phyloP scores from a whole-genome alignment of 139 green algal species.

The Chlorella sp. region DNA sequence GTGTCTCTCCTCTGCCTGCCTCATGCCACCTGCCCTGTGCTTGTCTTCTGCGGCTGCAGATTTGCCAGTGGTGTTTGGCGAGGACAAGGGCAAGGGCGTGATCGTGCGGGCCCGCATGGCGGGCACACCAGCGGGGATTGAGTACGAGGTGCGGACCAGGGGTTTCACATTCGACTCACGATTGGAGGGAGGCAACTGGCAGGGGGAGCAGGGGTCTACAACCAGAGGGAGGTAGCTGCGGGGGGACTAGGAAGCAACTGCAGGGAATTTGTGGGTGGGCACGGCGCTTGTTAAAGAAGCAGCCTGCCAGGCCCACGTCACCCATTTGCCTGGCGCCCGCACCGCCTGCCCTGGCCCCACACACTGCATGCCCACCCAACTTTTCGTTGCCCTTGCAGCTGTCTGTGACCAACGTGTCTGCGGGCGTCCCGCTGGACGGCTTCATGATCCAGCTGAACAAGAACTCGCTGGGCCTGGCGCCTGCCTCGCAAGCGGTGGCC shows the following conservation, averaged over 20 bases:
- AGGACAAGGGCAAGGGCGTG: constrained; percentile 82
- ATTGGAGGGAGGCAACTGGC: too few relatives aligned
- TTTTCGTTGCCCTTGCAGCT: constrained; percentile 47
- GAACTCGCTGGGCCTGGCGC: constrained; percentile 88
- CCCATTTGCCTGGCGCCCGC: background rate
- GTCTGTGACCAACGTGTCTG: constrained; percentile 69
- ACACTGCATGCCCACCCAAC: constrained; percentile 29
- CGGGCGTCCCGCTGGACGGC: constrained; percentile 69
- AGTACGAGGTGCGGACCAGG: background rate
- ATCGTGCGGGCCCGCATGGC: constrained; percentile 60
- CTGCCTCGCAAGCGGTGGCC: constrained; percentile 61
- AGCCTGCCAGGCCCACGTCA: background rate
- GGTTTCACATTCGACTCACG: too few relatives aligned
- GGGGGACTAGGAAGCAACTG: too few relatives aligned
- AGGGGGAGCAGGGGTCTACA: too few relatives aligned
- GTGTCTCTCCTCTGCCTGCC: background rate
- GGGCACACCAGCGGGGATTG: background rate
- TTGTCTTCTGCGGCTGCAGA: constrained; percentile 4
- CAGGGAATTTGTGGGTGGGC: too few relatives aligned
- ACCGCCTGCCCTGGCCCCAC: background rate
- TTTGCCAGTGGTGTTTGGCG: constrained; percentile 75
- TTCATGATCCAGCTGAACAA: constrained; percentile 98
- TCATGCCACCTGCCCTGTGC: background rate
- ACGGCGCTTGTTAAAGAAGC: background rate
- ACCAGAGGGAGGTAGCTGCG: too few relatives aligned